A percentile compares a stretch with the other conserved stretches of the same genome.
Evolutionary conservation across 345 rosid genomes (phyloP).

Genomic region (Salix viminalis): DNA sequence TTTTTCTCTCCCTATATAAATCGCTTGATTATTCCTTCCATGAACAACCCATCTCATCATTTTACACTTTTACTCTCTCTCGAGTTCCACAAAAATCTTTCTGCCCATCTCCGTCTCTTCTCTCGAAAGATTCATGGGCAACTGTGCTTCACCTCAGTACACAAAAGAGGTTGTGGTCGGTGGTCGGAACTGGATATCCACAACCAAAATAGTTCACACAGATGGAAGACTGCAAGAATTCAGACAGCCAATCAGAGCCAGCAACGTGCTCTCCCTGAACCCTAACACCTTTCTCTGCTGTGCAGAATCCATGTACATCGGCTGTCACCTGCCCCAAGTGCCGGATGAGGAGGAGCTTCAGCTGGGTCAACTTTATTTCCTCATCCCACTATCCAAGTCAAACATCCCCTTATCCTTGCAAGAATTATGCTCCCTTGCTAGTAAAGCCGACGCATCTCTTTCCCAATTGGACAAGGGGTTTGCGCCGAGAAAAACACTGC

Average conservation of each 20-base stretch:
- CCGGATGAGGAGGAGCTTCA: conserved; percentile 37
- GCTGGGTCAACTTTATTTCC: conserved; percentile 42
- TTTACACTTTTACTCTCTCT: too few species aligned
- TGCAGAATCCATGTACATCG: conserved; percentile 39
- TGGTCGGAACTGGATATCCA: conserved; percentile 9
- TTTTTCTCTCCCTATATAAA: conserved; percentile 4
- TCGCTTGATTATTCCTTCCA: background rate
- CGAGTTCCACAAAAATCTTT: background rate
- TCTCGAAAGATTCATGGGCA: conserved; percentile 29
- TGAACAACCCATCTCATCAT: background rate
- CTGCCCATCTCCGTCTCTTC: background rate
- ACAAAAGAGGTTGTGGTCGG: background rate
- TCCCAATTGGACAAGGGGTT: background rate
- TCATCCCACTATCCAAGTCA: conserved; percentile 38
- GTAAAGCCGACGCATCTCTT: conserved; percentile 37
- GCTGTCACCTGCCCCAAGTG: conserved; percentile 19
- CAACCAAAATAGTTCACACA: conserved; percentile 32
- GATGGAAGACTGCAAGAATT: conserved; percentile 41
- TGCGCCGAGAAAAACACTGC: background rate
- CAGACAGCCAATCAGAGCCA: conserved; percentile 32
- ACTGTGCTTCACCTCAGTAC: conserved; percentile 31
- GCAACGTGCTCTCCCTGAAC: conserved; percentile 23
- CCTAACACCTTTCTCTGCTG: conserved; percentile 42
- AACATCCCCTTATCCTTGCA: conserved; percentile 28
- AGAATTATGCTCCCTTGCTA: conserved; percentile 40